Evolutionary conservation across 176 grass and related monocot genomes (phyloP).

Genomic region (Typha latifolia): DNA sequence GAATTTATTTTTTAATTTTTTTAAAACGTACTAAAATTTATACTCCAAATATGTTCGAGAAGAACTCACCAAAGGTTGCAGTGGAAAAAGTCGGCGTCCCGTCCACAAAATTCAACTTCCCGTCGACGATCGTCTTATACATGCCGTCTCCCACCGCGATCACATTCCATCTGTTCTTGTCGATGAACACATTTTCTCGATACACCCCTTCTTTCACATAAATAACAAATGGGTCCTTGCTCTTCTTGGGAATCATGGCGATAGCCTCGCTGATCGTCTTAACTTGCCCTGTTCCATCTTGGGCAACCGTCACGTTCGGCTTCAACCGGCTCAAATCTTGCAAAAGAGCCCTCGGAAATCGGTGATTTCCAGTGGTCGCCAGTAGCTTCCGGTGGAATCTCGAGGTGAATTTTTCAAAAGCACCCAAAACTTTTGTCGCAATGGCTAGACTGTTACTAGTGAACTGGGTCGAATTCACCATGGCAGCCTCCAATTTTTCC

Average conservation of each 20-base stretch:
- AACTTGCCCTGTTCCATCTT: conserved; percentile 7
- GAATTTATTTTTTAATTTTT: too few relatives aligned
- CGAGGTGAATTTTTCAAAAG: conserved; percentile 19
- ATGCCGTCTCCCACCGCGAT: conserved; percentile 21
- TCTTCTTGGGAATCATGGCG: background rate
- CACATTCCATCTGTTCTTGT: conserved; percentile 14
- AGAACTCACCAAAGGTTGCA: conserved; percentile 28
- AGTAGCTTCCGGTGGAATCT: conserved; percentile 16
- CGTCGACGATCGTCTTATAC: conserved; percentile 22
- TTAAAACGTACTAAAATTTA: too few relatives aligned
- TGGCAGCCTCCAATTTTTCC: conserved; percentile 6
- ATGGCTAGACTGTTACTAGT: conserved; percentile 19
- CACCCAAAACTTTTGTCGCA: conserved; percentile 6
- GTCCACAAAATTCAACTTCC: conserved; percentile 24
- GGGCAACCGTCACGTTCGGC: background rate
- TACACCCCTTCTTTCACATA: conserved; percentile 15
- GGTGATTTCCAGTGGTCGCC: background rate
- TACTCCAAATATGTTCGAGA: background rate
- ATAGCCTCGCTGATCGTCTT: conserved; percentile 21
- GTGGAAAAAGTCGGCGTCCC: conserved; percentile 31
- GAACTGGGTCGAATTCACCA: conserved; percentile 10
- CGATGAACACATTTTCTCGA: conserved; percentile 16
- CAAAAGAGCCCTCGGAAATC: too few relatives aligned
- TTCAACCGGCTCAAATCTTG: too few relatives aligned
- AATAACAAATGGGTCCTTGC: conserved; percentile 15